These are phyloP conservation scores for Amphichorda felina DNA, from an alignment of 2,329 filamentous ascomycete species.

Conservation along the genomic window DNA sequence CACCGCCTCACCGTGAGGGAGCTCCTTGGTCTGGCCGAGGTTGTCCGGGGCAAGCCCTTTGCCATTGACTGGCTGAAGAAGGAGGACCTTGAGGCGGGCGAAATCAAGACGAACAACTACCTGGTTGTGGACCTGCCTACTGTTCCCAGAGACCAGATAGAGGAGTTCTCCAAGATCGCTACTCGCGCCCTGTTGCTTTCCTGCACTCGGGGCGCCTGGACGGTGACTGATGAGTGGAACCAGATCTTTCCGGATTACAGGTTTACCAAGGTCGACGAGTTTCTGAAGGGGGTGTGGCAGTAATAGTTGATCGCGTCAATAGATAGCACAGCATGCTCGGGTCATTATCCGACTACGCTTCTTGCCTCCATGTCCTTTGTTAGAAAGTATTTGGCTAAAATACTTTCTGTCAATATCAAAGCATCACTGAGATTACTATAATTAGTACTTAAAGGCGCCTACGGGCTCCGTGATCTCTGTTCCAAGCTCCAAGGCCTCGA, in stretches of 20 bases:
- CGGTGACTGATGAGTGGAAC: slow-evolving; percentile 31
- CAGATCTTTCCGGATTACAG: slow-evolving; percentile 27
- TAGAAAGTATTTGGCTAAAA: no score
- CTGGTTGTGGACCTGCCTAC: slow-evolving; percentile 6
- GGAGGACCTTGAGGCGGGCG: slow-evolving; percentile 9
- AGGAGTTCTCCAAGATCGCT: slow-evolving; percentile 14
- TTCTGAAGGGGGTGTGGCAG: slow-evolving; percentile 7
- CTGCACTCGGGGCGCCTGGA: slow-evolving; percentile 19
- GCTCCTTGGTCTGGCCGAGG: slow-evolving; percentile 25
- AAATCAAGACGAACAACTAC: slow-evolving; percentile 11
- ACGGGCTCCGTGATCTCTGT: no score
- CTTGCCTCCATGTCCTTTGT: no score
- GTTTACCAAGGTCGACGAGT: slow-evolving; percentile 27
- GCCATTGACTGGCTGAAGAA: slow-evolving; percentile 7
- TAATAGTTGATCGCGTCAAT: no score
- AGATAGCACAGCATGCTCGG: no score
- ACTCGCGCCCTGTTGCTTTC: slow-evolving; percentile 15
- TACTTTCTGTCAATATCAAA: no score
- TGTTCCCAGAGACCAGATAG: slow-evolving; percentile 10
- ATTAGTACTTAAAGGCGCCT: no score
- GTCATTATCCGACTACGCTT: no score
- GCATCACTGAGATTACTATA: no score
- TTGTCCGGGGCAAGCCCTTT: slow-evolving; percentile 19
- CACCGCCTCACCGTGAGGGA: slow-evolving; percentile 19
- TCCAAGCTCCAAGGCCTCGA: no score